Percentiles rank a stretch among this genome's conserved stretches.
Conservation (phyloP, 176 grass and related monocot genomes). For the Zea mays region Zm-B73-REFERENCE-NAM-5.0 NC_050097.1:220152001-220152500, state of each 20-base stretch:
- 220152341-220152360: conserved; percentile 30
- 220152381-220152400: conserved; percentile 50
- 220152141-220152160: conserved; percentile 75
- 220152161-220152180: conserved; percentile 68
- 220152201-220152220: conserved; percentile 91
- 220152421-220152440: conserved; percentile 74
- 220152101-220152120: not conserved
- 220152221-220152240: conserved; percentile 81
- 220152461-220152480: conserved; percentile 3
- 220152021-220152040: conserved; percentile 86
- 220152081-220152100: not conserved
- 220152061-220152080: conserved; percentile 5
- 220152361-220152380: conserved; percentile 33
- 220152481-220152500: conserved; percentile 15
- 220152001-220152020: conserved; percentile 65
- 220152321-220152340: conserved; percentile 68
- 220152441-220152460: conserved; percentile 79
- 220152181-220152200: conserved; percentile 77
- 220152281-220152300: conserved; percentile 79
- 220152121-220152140: conserved; percentile 52
- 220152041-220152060: conserved; percentile 87
- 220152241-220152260: conserved; percentile 77
- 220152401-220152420: conserved; percentile 67
- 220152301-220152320: conserved; percentile 95
- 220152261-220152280: conserved; percentile 83